Conservation (phyloP, 805 yeast species). For the Sugiyamaella valdiviana region DNA sequence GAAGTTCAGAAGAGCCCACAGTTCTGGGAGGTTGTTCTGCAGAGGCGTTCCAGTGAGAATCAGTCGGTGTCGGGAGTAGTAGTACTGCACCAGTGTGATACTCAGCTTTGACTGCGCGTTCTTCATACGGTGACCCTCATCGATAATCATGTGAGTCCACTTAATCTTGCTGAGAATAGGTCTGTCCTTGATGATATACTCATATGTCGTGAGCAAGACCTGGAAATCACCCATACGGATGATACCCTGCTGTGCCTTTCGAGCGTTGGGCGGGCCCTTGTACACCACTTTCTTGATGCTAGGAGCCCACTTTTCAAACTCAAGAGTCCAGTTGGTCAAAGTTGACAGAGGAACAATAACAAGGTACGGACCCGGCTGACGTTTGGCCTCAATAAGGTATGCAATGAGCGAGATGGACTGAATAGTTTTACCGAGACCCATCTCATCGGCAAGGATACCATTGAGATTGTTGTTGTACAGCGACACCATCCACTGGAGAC, state of each 20-base stretch:
- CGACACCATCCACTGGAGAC: constrained; percentile 98
- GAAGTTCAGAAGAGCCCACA: constrained; percentile 93
- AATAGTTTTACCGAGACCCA: constrained; percentile 97
- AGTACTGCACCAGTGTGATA: constrained; percentile 71
- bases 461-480: constrained; percentile 86
- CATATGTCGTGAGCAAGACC: constrained; percentile 87
- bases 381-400: constrained; percentile 70
- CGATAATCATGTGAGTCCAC: constrained; percentile 98
- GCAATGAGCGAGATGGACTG: constrained; percentile 86
- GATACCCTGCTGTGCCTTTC: constrained; percentile 67
- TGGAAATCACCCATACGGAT: constrained; percentile 79
- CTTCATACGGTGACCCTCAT: constrained; percentile 98
- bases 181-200: constrained; percentile 87
- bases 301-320: constrained; percentile 98
- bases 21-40: constrained; percentile 90
- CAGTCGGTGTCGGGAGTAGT: constrained; percentile 78
- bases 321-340: constrained; percentile 90
- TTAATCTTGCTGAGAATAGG: constrained; percentile 68
- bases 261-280: constrained; percentile 85
- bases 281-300: constrained; percentile 71
- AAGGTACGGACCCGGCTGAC: constrained; percentile 75
- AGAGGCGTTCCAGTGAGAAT: constrained; percentile 96
- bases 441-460: constrained; percentile 96
- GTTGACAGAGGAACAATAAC: constrained; percentile 95
- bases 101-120: constrained; percentile 85